Conservation (phyloP, 352 stramenopile genomes). For the Plasmopara halstedii region DNA sequence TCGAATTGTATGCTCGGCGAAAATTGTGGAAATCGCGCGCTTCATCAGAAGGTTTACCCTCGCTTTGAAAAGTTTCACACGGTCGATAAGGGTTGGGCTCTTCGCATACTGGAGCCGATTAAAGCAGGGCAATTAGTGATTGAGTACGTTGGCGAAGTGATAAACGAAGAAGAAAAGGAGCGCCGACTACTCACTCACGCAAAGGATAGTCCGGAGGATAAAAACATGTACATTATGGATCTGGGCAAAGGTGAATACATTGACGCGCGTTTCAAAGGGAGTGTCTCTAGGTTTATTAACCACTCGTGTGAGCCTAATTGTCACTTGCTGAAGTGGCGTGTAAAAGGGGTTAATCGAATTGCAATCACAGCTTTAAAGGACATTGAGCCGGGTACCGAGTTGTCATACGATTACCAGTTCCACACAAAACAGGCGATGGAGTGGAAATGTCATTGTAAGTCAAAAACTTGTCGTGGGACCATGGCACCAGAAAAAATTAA, state of each 20-base stretch:
- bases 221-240: conserved; percentile 96
- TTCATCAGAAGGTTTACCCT: conserved; percentile 79
- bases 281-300: conserved; percentile 95
- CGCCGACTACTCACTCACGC: conserved; percentile 77
- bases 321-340: conserved; percentile 92
- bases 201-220: conserved; percentile 86
- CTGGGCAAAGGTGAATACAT: conserved; percentile 91
- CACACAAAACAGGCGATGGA: conserved; percentile 80
- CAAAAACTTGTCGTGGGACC: conserved; percentile 73
- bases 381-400: conserved; percentile 83
- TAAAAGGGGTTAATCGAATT: conserved; percentile 88
- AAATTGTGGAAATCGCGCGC: conserved; percentile 87
- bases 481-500: conserved; percentile 83
- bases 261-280: conserved; percentile 90
- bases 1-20: conserved; percentile 89
- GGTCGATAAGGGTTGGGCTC: conserved; percentile 88
- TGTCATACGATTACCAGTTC: conserved; percentile 95
- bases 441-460: conserved; percentile 83
- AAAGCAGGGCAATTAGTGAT: conserved; percentile 86
- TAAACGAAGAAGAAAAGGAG: conserved; percentile 90
- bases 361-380: conserved; percentile 88
- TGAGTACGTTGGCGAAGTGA: conserved; percentile 94
- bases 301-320: conserved; percentile 96
- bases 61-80: conserved; percentile 70
- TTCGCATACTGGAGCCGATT: conserved; percentile 72